Conservation (phyloP, 225 moss, liverwort and hornwort species). For the Neckera pumila region DNA sequence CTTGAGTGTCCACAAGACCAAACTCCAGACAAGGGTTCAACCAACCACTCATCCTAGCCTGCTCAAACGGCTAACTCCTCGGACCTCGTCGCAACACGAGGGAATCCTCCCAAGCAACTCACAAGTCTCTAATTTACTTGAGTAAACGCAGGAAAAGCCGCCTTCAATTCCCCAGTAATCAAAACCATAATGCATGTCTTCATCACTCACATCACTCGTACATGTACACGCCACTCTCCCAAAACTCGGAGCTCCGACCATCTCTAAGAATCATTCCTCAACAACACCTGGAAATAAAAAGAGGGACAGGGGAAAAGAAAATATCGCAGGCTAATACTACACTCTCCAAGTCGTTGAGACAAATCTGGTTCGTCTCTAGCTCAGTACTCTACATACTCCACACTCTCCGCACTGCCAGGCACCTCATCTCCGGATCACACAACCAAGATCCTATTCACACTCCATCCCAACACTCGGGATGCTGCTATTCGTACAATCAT, state of each 20-base stretch:
- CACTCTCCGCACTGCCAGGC: background rate
- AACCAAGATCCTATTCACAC: conserved; percentile 7
- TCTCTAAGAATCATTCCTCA: background rate
- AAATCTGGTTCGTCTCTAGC: background rate
- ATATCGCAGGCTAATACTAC: conserved; percentile 29
- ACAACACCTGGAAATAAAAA: background rate
- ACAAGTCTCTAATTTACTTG: background rate
- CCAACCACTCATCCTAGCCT: background rate
- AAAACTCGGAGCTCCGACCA: background rate
- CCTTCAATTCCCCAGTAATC: background rate
- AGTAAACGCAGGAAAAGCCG: background rate
- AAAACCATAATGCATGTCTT: background rate
- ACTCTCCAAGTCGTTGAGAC: conserved; percentile 13
- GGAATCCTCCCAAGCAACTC: background rate
- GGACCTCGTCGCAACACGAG: no score
- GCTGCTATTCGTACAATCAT: background rate
- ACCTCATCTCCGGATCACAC: background rate
- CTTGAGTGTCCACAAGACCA: background rate
- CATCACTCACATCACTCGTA: background rate
- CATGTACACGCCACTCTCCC: background rate
- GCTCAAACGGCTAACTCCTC: background rate
- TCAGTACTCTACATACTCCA: conserved; percentile 1
- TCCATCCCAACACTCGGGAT: background rate
- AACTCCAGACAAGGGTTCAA: background rate
- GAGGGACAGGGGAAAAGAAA: background rate